Evolutionary conservation across 1,284 basidiomycete species (phyloP), one percentile per base, ranked within the genome.

Genomic region (Austroboletus novae-zelandiae): DNA sequence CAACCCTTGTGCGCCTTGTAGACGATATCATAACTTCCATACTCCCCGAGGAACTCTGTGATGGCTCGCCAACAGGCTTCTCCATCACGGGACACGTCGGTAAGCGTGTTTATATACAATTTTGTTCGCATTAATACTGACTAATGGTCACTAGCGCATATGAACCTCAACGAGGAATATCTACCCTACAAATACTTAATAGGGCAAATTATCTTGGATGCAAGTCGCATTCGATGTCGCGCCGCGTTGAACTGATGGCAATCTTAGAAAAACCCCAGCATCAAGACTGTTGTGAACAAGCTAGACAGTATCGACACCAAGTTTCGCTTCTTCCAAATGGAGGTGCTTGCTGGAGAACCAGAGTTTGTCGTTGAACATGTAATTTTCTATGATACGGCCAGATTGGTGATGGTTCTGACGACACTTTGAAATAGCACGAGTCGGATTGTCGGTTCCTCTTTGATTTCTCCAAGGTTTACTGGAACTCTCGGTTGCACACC

Each of bases 321-420:
- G 64, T 99, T 94, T 69, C 85, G 97, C 18, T 90, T 94, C 57
- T 99, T 99, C 70, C 81, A 91, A 60, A 99, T 99, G 97, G 97
- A 99, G 64, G 78, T 98, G 2, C 76, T 99, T 18, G 95, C 96
- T 0, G 97, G 97, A 11, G 86, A 92, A 52, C 79, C 85, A 0
- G 80, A 97, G 62, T 96, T 88, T 62, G 61, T 90, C 18, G 94
- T 97, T 6, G 82, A 89, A 58, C 88, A 91, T 68, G 94, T 94
- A 59, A 53, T 80, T 71, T 10, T n/a, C 46, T 35, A 5, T 30
- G 29, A 18, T 42, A 4, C 35, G 27, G 23, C 30, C 15, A 6
- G 15, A 40, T 40, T 25, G 17, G 1, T 27, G 40, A 37, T 30
- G 11, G 11, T 46, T 31, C 43, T 53, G 5, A 55, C 46, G 17